phyloP scores from a whole-genome alignment of 73 alveolate species.

The Blepharisma japonicum region DNA sequence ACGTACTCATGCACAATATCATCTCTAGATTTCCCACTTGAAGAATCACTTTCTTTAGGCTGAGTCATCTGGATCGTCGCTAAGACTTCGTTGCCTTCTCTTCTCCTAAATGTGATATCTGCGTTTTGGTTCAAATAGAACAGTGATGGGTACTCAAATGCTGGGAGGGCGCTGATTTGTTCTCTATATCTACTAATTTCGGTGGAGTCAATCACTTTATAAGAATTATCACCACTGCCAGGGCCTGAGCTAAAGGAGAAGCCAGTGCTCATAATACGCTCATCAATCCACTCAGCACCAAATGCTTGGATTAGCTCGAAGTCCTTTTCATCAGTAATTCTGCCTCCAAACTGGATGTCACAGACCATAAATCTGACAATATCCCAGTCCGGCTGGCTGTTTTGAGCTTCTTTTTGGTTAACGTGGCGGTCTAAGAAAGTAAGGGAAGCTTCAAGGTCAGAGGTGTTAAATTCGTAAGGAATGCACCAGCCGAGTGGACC shows the following conservation, averaged over 20 bases:
- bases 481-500: conserved; percentile 99
- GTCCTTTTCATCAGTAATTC: conserved; percentile 98
- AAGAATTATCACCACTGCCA: neutral
- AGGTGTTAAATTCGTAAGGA: conserved; percentile 99
- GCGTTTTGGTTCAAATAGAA: conserved; percentile 99
- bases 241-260: conserved; percentile 46
- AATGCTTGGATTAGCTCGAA: conserved; percentile 90
- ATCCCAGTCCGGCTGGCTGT: conserved; percentile 82
- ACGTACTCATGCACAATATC: conserved; percentile 54
- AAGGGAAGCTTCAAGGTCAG: conserved; percentile 99
- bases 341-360: conserved; percentile 99
- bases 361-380: conserved; percentile 98
- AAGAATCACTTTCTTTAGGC: conserved; percentile 99
- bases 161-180: conserved; percentile 93
- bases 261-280: conserved; percentile 42
- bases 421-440: conserved; percentile 25
- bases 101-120: conserved; percentile 98
- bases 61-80: conserved; percentile 98
- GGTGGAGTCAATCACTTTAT: conserved; percentile 43
- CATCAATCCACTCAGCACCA: conserved; percentile 59
- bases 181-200: conserved; percentile 88
- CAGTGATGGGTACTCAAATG: conserved; percentile 94
- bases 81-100: conserved; percentile 98
- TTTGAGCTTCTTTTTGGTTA: conserved; percentile 46
- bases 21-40: conserved; percentile 97